phyloP scores from a whole-genome alignment of 768 basidiomycete genomes.

The Russula emetica region DNA sequence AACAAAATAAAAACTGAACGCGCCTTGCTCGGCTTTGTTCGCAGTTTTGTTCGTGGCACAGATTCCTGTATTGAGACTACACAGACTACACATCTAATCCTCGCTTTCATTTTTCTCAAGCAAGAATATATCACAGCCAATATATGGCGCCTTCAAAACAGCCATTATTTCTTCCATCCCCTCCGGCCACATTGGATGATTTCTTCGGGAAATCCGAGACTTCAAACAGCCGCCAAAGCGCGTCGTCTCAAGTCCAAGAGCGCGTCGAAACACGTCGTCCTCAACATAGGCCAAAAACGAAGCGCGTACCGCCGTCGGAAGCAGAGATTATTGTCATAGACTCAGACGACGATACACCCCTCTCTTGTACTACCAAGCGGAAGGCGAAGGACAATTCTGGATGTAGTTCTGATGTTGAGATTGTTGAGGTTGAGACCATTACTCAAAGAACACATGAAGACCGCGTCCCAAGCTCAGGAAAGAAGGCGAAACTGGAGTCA shows the following conservation, averaged over 20 bases:
- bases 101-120: neutral
- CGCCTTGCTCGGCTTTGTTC: no score
- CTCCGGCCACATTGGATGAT: constrained; percentile 18
- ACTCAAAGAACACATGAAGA: neutral
- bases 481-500: constrained; percentile 13
- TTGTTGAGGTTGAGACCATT: constrained; percentile 21
- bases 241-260: constrained; percentile 8
- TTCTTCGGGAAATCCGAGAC: constrained; percentile 22
- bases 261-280: constrained; percentile 4
- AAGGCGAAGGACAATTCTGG: constrained; percentile 17
- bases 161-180: constrained; percentile 17
- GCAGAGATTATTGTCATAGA: constrained; percentile 35
- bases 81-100: neutral
- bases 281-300: constrained; percentile 13
- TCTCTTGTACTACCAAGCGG: constrained; percentile 13
- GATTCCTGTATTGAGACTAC: neutral
- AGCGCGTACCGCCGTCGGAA: neutral
- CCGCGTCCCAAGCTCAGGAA: neutral
- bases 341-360: constrained; percentile 32
- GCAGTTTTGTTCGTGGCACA: no score
- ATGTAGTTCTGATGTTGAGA: constrained; percentile 27
- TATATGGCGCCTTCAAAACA: constrained; percentile 19
- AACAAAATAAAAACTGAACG: no score
- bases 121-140: neutral
- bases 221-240: neutral